These are phyloP conservation scores for Chrysoporthe cubensis DNA, from an alignment of 2,329 filamentous ascomycete species.

Conservation along the genomic window DNA sequence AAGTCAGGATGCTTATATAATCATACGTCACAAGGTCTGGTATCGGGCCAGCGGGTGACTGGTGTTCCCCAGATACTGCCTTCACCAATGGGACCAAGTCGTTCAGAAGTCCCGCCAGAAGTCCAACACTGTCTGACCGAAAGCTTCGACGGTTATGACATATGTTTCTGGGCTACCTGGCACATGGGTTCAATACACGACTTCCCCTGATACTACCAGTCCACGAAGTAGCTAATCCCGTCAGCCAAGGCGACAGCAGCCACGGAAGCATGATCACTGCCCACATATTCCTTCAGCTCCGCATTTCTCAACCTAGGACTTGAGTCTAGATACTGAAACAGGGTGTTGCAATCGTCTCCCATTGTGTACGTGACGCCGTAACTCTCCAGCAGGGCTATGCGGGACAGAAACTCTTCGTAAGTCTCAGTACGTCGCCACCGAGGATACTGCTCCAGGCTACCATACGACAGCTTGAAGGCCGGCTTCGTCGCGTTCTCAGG, in stretches of 20 bases:
- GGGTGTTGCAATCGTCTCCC: slow-evolving; percentile 30
- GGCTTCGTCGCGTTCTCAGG: slow-evolving; percentile 24
- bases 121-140: not conserved
- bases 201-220: slow-evolving; percentile 26
- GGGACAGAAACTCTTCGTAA: slow-evolving; percentile 29
- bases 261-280: slow-evolving; percentile 33
- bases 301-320: slow-evolving; percentile 31
- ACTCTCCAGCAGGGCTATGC: slow-evolving; percentile 19
- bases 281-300: slow-evolving; percentile 33
- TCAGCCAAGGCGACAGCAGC: slow-evolving; percentile 32
- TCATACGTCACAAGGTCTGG: too few relatives aligned
- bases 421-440: slow-evolving; percentile 31
- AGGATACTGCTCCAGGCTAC: slow-evolving; percentile 32
- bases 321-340: slow-evolving; percentile 29
- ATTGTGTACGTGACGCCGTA: slow-evolving; percentile 28
- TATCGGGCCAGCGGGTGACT: too few relatives aligned
- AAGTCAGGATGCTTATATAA: too few relatives aligned
- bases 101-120: too few relatives aligned
- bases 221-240: slow-evolving; percentile 34
- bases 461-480: slow-evolving; percentile 33
- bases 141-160: not conserved
- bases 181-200: too few relatives aligned
- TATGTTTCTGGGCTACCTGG: not conserved
- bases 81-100: too few relatives aligned
- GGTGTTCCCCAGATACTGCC: too few relatives aligned